Conservation (phyloP, 306 rosid genomes). For the Cucumis hystrix region DNA sequence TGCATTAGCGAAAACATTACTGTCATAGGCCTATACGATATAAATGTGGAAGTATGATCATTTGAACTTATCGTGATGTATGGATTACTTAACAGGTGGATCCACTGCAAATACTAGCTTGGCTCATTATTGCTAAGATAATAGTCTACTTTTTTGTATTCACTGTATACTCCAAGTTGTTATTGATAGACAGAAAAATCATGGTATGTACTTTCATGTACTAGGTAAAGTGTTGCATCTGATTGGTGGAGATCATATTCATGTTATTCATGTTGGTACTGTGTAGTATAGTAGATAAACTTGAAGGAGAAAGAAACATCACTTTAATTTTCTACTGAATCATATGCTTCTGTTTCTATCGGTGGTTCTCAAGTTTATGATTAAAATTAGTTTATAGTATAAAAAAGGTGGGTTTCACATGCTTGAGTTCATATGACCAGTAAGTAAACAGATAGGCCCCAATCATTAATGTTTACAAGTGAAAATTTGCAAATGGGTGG, state of each 20-base stretch:
- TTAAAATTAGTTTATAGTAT: neutral
- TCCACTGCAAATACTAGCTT: too few relatives aligned
- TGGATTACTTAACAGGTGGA: too few relatives aligned
- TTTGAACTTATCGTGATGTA: too few relatives aligned
- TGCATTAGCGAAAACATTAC: neutral
- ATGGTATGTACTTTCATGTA: neutral
- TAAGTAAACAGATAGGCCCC: too few relatives aligned
- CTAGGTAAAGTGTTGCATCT: neutral
- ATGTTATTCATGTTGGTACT: neutral
- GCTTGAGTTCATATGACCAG: too few relatives aligned
- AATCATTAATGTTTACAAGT: neutral
- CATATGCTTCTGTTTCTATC: too few relatives aligned
- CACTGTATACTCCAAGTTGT: neutral
- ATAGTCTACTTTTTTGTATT: neutral
- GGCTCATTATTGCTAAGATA: neutral
- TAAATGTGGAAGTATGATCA: too few relatives aligned
- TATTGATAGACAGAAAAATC: neutral
- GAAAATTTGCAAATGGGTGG: neutral
- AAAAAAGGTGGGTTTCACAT: neutral
- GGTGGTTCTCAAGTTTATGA: neutral
- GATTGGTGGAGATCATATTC: neutral
- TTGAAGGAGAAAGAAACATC: neutral
- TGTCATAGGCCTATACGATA: neutral
- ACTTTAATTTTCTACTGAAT: too few relatives aligned
- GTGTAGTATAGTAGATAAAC: neutral